Evolutionary conservation across 1,284 basidiomycete genomes (phyloP), one percentile per base, ranked within the genome.

Genomic region (Microbotryum scabiosae): DNA sequence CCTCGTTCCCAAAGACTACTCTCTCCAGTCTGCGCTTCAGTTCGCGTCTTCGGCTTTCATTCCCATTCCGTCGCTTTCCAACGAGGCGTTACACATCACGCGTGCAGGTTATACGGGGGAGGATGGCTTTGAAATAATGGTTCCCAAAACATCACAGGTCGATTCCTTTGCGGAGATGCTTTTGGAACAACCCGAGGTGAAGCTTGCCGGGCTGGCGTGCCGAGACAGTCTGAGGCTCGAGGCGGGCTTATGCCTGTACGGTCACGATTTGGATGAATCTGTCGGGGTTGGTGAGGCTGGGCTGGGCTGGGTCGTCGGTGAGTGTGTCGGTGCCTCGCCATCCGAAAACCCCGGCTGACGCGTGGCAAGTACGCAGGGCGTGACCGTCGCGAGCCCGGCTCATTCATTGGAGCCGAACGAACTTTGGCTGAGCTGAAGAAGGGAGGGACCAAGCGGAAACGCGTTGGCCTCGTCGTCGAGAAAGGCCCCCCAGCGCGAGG

Each of bases 21-120:
- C 67, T 14, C 65, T 73, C 66, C 87, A 94, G 74, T 80, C 97
- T 78, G 44, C 77, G 59, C 28, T 56, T 94, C 59, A 85, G 85
- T 94, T 96, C 70, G 90, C 90, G 49, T 83, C 82, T 65, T 85
- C 85, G 23, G 84, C 85, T 0, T 89, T 84, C 69, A 81, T 89
- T 21, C 82, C 85, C 1, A 81, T 96, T 46, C 84, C 85, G 2
- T 52, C 64, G 2, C 64, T 73, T 85, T 89, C 67, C 84, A 86
- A 69, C 64, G 67, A 80, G 91, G 56, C 71, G n/a, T 74, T 75
- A 28, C 96, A 97, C 74, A 84, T 98, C 43, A 89, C 92, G 10
- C 84, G 94, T n/a, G 90, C 90, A 25, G 94, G 96, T 5, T 99
- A 99, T 77, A 98, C 96, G 0, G 94, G 96, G 41, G 96, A 99